These are phyloP conservation scores for Aureobasidium namibiae DNA, from an alignment of 2,329 filamentous ascomycete species.

Conservation along the genomic window DNA sequence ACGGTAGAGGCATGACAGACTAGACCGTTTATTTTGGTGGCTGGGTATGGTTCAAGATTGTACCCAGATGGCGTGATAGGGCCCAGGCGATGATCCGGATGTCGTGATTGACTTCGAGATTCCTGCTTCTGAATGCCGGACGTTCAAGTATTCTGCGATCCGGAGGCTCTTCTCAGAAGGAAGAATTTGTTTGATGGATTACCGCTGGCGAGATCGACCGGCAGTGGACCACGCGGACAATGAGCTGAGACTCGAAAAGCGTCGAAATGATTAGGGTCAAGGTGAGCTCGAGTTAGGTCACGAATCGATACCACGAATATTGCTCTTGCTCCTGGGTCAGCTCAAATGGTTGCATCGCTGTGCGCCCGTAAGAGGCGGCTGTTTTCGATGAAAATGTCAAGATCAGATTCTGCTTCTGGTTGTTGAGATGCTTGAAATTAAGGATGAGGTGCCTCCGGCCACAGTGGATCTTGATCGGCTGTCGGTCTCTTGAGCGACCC, in stretches of 20 bases:
- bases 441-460: not conserved
- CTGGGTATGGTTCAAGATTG: not conserved
- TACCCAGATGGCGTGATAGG: not conserved
- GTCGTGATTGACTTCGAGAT: conserved; percentile 1
- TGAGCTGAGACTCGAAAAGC: not conserved
- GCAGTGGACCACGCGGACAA: conserved; percentile 11
- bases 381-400: not conserved
- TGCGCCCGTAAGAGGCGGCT: not conserved
- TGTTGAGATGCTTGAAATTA: not conserved
- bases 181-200: not conserved
- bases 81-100: not conserved
- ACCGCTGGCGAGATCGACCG: conserved; percentile 4
- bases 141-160: not conserved
- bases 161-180: not conserved
- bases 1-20: conserved; percentile 21
- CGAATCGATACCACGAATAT: conserved; percentile 22
- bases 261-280: conserved; percentile 6
- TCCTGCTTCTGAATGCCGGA: not conserved
- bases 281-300: conserved; percentile 16
- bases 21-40: not conserved
- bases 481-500: not conserved
- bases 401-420: not conserved
- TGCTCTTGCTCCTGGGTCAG: conserved; percentile 5
- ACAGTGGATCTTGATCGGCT: not conserved
- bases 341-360: conserved; percentile 6